These are phyloP conservation scores for Plicaturopsis crispa DNA, from an alignment of 768 basidiomycete genomes.

Conservation along the genomic window DNA sequence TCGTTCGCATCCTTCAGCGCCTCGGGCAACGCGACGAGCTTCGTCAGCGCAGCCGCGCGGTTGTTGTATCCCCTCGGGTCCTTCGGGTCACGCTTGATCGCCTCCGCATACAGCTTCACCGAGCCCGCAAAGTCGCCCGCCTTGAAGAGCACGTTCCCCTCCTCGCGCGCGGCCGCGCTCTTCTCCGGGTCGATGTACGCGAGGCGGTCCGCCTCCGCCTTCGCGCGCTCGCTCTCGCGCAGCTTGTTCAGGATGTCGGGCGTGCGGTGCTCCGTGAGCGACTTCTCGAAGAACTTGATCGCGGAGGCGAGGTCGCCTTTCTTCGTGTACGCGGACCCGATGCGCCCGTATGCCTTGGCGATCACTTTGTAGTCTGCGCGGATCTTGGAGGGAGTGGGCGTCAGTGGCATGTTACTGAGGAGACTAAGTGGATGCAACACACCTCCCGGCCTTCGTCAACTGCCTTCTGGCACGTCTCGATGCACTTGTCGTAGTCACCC, in stretches of 20 bases:
- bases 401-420: background rate
- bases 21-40: conserved; percentile 88
- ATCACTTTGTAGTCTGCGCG: conserved; percentile 93
- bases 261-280: conserved; percentile 93
- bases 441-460: conserved; percentile 88
- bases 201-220: conserved; percentile 68
- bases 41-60: conserved; percentile 95
- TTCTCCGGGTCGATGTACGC: conserved; percentile 86
- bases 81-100: conserved; percentile 89
- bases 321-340: conserved; percentile 78
- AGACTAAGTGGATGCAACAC: conserved; percentile 14
- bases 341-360: conserved; percentile 90
- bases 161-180: conserved; percentile 79
- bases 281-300: conserved; percentile 90
- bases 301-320: conserved; percentile 71
- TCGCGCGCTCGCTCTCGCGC: conserved; percentile 70
- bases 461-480: conserved; percentile 92
- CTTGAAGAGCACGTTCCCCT: conserved; percentile 92
- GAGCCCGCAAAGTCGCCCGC: conserved; percentile 85
- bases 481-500: conserved; percentile 84
- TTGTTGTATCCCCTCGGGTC: conserved; percentile 97
- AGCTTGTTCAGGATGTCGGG: conserved; percentile 89
- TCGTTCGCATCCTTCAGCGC: conserved; percentile 93
- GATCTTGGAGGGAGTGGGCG: conserved; percentile 32
- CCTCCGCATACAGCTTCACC: conserved; percentile 90